Base-by-base conservation (phyloP, 495 filamentous ascomycete genomes). In the Podospora pseudopauciseta region DNA sequence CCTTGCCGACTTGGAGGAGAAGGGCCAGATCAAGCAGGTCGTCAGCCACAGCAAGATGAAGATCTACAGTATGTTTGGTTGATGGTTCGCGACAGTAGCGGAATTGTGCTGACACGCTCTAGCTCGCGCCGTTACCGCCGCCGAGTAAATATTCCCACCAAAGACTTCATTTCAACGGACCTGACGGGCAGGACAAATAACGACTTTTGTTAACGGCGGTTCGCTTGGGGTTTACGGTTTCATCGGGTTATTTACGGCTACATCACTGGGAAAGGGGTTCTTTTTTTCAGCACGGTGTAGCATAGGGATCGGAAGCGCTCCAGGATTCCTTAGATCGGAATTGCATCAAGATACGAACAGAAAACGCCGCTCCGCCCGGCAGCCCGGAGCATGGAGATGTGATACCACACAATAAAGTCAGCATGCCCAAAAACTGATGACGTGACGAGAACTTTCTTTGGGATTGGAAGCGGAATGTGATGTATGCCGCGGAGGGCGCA, bases 21-120 rank as follows among this genome's bases (percentile, higher is more conserved):
- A 93, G 88, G 96, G 96, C 59, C 86, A 90, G 84, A 98, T 99
- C 85, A 97, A 96, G 89, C 96, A 96, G 87, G 88, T 99, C 74
- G 94, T 98, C 67, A 88, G 89, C 68, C 96, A 99, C 88, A 93
- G 89, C 85, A 94, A 92, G 87, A 88, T 97, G 87, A 92, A 88
- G 85, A 94, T 99, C 86, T 99, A 98, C 91, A 99, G 95, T 93
- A 87, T 73, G 91, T 88, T 76, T 26, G 26, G 3, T 13, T 27
- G n/a, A 62, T 20, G 34, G 6, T 23, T 5, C 28, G 32, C 1
- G 49, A 20, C 26, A 18, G 1, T 13, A 49, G 60, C 1, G 27
- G 44, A 64, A 34, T 4, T 28, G 71, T 78, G 66, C 84, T 85
- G 64, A 85, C 76, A 68, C n/a, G 53, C 53, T 61, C 76, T 71